Evolutionary conservation across 1,139 yeast genomes (phyloP).

Genomic region (Yamadazyma dushanensis): DNA sequence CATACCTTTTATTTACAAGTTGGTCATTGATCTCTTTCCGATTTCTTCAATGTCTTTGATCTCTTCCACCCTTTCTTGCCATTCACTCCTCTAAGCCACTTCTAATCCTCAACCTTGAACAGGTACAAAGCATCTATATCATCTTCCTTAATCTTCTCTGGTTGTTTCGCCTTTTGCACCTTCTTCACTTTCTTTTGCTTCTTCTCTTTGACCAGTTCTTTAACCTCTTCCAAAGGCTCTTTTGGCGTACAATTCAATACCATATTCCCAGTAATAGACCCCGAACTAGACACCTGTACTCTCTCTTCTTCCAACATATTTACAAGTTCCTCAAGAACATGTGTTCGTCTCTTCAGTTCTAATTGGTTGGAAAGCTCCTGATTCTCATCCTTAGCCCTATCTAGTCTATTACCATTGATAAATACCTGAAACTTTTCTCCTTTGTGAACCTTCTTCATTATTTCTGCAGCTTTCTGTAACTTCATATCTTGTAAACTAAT

Average conservation of each 20-base stretch:
- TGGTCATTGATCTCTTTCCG: background rate
- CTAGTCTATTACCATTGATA: slow-evolving; percentile 24
- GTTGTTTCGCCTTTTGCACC: slow-evolving; percentile 9
- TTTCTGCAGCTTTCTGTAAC: slow-evolving; percentile 39
- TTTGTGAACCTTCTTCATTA: slow-evolving; percentile 29
- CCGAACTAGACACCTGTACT: slow-evolving; percentile 32
- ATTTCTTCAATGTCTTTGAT: no score
- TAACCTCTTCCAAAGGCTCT: slow-evolving; percentile 14
- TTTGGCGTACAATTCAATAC: slow-evolving; percentile 21
- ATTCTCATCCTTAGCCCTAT: slow-evolving; percentile 8
- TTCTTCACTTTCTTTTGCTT: slow-evolving; percentile 19
- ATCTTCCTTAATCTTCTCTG: slow-evolving; percentile 23
- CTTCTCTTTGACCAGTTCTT: slow-evolving; percentile 16
- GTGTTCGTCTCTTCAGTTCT: slow-evolving; percentile 32
- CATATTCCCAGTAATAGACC: slow-evolving; percentile 25
- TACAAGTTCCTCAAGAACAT: slow-evolving; percentile 26
- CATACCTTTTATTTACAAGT: slow-evolving; percentile 3
- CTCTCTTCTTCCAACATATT: slow-evolving; percentile 29
- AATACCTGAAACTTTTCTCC: slow-evolving; percentile 36
- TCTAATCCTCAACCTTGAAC: slow-evolving; percentile 43
- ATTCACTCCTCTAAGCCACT: no score
- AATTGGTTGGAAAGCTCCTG: slow-evolving; percentile 16
- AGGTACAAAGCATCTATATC: slow-evolving; percentile 45
- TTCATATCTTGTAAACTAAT: slow-evolving; percentile 41
- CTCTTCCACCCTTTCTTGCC: no score